These are phyloP conservation scores for apple (Malus domestica) DNA, from an alignment of 306 rosid species.

Conservation along the genomic window ASM211411v1 NC_041796.1:7284501-7285000, in stretches of 20 bases:
- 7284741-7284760: not conserved
- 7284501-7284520: slow-evolving; percentile 79
- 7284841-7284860: not conserved
- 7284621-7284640: not conserved
- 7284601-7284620: not conserved
- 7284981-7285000: not conserved
- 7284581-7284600: slow-evolving; percentile 22
- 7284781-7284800: not conserved
- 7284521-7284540: slow-evolving; percentile 98
- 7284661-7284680: not conserved
- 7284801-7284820: not conserved
- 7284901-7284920: not conserved
- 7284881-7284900: not conserved
- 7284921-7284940: not conserved
- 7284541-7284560: slow-evolving; percentile 86
- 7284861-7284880: not conserved
- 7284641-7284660: not conserved
- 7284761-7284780: not conserved
- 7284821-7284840: not conserved
- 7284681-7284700: not conserved
- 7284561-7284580: slow-evolving; percentile 97
- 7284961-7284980: slow-evolving; percentile 16
- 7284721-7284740: not conserved
- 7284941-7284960: not conserved
- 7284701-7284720: not conserved